phyloP scores from a whole-genome alignment of 2,329 filamentous ascomycete species.

The Ophiostoma montium region DNA sequence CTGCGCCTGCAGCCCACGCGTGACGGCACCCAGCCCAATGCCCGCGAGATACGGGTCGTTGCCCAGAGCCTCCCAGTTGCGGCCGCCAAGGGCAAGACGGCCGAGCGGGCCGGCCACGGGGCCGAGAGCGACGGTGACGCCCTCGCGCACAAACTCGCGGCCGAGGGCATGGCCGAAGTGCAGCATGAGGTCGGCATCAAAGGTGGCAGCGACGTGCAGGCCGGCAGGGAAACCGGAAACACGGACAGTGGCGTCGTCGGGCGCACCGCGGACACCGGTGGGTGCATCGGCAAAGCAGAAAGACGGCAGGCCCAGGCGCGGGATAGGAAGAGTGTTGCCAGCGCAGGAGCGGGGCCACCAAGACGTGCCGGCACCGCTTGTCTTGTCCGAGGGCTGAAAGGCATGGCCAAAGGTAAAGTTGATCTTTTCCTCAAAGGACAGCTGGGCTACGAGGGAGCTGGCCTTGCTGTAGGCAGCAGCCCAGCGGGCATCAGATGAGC shows the following conservation, averaged over 20 bases:
- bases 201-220: slow-evolving; percentile 56
- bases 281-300: slow-evolving; percentile 32
- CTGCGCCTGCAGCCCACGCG: slow-evolving; percentile 18
- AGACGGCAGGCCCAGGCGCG: slow-evolving; percentile 27
- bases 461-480: slow-evolving; percentile 22
- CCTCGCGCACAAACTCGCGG: slow-evolving; percentile 51
- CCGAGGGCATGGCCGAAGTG: slow-evolving; percentile 54
- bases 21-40: slow-evolving; percentile 17
- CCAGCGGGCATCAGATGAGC: slow-evolving; percentile 20
- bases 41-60: slow-evolving; percentile 21
- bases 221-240: slow-evolving; percentile 46
- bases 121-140: slow-evolving; percentile 57
- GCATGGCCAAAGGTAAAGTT: slow-evolving; percentile 24
- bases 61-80: slow-evolving; percentile 41
- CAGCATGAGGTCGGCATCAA: slow-evolving; percentile 52
- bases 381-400: slow-evolving; percentile 1
- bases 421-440: slow-evolving; percentile 27
- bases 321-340: slow-evolving; percentile 20
- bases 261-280: slow-evolving; percentile 20
- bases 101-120: slow-evolving; percentile 43
- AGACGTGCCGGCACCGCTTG: neutral
- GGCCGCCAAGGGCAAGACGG: slow-evolving; percentile 45
- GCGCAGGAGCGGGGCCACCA: slow-evolving; percentile 17
- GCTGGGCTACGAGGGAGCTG: slow-evolving; percentile 21
- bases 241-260: slow-evolving; percentile 12